Conservation (phyloP, 495 filamentous ascomycete species). For the Sordaria brevicollis region DNA sequence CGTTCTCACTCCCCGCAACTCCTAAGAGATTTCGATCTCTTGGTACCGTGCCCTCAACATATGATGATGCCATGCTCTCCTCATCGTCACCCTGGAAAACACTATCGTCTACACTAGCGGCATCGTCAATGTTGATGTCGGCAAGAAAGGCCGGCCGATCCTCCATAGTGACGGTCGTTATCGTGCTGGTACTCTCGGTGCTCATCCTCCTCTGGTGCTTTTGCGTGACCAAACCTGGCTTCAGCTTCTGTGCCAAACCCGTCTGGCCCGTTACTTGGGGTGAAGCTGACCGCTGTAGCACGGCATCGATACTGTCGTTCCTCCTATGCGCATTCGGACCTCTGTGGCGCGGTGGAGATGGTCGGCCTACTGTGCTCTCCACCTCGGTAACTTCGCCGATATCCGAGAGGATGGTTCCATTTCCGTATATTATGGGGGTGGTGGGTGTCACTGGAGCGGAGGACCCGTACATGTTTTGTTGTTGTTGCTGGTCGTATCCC, state of each 20-base stretch:
- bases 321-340: background rate
- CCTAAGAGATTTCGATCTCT: slow-evolving; percentile 10
- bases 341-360: slow-evolving; percentile 15
- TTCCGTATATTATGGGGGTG: slow-evolving; percentile 49
- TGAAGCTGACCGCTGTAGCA: slow-evolving; percentile 4
- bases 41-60: slow-evolving; percentile 28
- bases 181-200: slow-evolving; percentile 41
- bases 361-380: slow-evolving; percentile 38
- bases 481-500: slow-evolving; percentile 1
- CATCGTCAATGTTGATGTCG: slow-evolving; percentile 50
- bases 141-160: slow-evolving; percentile 34
- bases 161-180: slow-evolving; percentile 37
- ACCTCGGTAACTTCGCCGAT: slow-evolving; percentile 62
- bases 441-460: slow-evolving; percentile 43
- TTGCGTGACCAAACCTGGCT: slow-evolving; percentile 19
- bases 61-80: slow-evolving; percentile 44
- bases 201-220: slow-evolving; percentile 31
- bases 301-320: background rate
- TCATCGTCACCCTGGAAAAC: slow-evolving; percentile 50
- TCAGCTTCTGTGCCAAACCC: slow-evolving; percentile 29
- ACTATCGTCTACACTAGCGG: slow-evolving; percentile 45
- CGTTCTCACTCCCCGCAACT: slow-evolving; percentile 17
- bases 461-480: slow-evolving; percentile 32
- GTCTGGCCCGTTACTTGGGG: slow-evolving; percentile 10
- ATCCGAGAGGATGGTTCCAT: slow-evolving; percentile 57